Evolutionary conservation across 768 basidiomycete species (phyloP).

Genomic region (Crassisporium funariophilum): DNA sequence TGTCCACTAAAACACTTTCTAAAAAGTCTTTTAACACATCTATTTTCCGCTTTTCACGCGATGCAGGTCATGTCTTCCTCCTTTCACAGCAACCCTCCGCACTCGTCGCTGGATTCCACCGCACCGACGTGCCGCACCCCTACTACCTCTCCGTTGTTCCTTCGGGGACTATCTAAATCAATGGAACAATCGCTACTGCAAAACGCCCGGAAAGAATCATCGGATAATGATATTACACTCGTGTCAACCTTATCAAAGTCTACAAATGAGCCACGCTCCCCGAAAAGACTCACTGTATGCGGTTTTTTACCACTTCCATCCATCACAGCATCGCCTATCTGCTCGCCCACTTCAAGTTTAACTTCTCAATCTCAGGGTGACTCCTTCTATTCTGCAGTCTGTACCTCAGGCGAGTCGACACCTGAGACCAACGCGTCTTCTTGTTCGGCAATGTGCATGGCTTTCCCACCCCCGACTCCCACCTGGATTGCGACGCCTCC

Average conservation of each 20-base stretch:
- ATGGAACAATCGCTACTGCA: constrained; percentile 3
- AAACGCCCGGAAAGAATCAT: constrained; percentile 15
- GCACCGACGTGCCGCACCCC: constrained; percentile 9
- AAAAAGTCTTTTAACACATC: neutral
- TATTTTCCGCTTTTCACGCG: constrained; percentile 19
- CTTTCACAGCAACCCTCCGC: constrained; percentile 18
- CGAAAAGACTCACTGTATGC: constrained; percentile 31
- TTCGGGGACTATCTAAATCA: constrained; percentile 3
- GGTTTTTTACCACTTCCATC: constrained; percentile 55
- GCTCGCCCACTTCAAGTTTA: constrained; percentile 45
- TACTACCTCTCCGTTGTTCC: constrained; percentile 10
- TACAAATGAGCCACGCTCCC: constrained; percentile 16
- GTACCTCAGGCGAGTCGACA: constrained; percentile 8
- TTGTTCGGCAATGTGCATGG: constrained; percentile 12
- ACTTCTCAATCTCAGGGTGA: constrained; percentile 25
- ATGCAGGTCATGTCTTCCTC: constrained; percentile 19
- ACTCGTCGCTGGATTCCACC: constrained; percentile 20
- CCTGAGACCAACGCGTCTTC: constrained; percentile 16
- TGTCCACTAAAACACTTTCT: no score
- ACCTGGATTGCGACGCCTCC: constrained; percentile 63
- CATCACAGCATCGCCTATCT: constrained; percentile 61
- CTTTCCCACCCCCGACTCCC: constrained; percentile 36
- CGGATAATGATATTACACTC: constrained; percentile 3
- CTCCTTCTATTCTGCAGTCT: constrained; percentile 15
- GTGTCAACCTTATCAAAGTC: constrained; percentile 10